Conservation (phyloP, 176 grass and related monocot genomes). For the Ananas comosus region DNA sequence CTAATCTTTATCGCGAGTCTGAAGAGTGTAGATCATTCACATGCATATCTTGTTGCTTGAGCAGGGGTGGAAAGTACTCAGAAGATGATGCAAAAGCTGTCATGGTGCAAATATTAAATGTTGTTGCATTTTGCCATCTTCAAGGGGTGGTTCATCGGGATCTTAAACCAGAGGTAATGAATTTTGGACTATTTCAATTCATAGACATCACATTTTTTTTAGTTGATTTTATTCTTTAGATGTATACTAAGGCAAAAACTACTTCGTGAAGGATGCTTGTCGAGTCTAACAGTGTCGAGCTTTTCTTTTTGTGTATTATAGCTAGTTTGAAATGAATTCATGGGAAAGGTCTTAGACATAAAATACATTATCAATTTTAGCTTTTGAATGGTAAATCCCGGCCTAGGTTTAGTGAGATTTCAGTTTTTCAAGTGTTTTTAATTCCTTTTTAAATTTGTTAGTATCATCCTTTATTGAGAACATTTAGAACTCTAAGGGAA, state of each 20-base stretch:
- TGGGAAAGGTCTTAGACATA: no score
- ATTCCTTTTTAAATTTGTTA: background rate
- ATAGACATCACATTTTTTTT: background rate
- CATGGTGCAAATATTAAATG: constrained; percentile 63
- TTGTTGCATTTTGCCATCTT: constrained; percentile 76
- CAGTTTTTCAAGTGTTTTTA: background rate
- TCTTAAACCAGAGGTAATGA: constrained; percentile 74
- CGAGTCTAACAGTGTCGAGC: no score
- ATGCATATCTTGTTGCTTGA: constrained; percentile 18
- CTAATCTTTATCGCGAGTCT: background rate
- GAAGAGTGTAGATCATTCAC: background rate
- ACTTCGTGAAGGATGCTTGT: no score
- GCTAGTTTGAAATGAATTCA: no score
- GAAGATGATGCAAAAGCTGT: constrained; percentile 83
- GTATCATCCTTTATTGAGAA: background rate
- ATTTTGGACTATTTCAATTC: background rate
- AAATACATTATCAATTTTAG: no score
- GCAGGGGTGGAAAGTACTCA: constrained; percentile 68
- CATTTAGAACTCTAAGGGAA: no score
- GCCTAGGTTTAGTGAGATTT: no score
- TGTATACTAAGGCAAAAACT: no score
- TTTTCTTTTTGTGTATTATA: no score
- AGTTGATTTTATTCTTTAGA: no score
- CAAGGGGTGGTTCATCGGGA: constrained; percentile 84
- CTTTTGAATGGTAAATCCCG: no score